Percentiles rank a stretch among this genome's conserved stretches.
Evolutionary conservation across 164 flowering plant species (phyloP).

Genomic region (Warburgia ugandensis): DNA sequence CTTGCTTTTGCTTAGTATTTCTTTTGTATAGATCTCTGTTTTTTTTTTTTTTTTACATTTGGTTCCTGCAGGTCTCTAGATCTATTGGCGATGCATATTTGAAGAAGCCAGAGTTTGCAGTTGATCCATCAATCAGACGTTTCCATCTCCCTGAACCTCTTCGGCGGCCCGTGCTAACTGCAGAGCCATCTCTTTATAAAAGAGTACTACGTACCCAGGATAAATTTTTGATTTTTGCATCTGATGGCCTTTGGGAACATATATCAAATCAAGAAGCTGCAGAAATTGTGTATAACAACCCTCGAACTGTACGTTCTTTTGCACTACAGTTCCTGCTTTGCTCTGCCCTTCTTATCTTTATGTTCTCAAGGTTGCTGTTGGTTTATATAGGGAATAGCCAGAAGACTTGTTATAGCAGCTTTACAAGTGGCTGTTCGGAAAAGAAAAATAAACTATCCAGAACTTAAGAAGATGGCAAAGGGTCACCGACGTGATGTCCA

Average conservation of each 20-base stretch:
- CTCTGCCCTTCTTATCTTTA: neutral
- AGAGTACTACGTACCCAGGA: constrained; percentile 44
- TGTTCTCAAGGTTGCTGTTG: neutral
- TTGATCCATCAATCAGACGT: constrained; percentile 46
- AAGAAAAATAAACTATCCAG: constrained; percentile 41
- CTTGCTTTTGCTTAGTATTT: neutral
- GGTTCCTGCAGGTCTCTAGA: constrained; percentile 17
- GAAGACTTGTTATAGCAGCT: constrained; percentile 50
- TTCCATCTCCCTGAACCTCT: constrained; percentile 53
- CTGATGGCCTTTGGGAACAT: constrained; percentile 93
- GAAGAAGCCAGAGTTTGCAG: constrained; percentile 57
- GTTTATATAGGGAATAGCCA: constrained; percentile 66
- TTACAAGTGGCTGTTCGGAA: constrained; percentile 50
- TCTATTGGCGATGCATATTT: constrained; percentile 88
- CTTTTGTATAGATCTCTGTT: neutral
- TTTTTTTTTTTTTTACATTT: neutral
- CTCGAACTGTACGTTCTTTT: constrained; percentile 42
- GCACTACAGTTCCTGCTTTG: neutral
- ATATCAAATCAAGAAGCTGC: constrained; percentile 65
- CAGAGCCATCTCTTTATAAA: constrained; percentile 51
- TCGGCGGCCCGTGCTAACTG: constrained; percentile 49
- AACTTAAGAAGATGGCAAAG: constrained; percentile 39
- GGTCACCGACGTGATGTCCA: constrained; percentile 51
- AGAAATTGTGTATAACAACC: constrained; percentile 48
- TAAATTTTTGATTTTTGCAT: constrained; percentile 73